phyloP scores from a whole-genome alignment of 1,284 basidiomycete species.

The Austroboletus niveus region DNA sequence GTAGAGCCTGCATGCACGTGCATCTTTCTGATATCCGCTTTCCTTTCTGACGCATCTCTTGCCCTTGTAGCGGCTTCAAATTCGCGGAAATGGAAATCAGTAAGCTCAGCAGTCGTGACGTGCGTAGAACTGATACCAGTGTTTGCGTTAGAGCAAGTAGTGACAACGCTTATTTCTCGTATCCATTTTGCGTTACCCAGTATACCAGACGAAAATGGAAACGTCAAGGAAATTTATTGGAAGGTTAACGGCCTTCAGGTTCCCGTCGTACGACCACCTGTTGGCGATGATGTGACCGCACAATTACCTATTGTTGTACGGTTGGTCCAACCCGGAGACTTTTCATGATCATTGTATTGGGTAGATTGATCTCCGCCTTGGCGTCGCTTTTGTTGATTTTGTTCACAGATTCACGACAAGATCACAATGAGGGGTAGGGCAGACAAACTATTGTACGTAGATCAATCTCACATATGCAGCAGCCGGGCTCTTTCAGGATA shows the following conservation, averaged over 20 bases:
- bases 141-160: conserved; percentile 26
- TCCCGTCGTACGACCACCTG: conserved; percentile 36
- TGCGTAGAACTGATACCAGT: conserved; percentile 2
- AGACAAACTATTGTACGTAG: no score
- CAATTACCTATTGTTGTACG: conserved; percentile 36
- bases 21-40: neutral
- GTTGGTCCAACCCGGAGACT: conserved; percentile 29
- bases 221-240: conserved; percentile 38
- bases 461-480: no score
- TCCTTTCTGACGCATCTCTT: conserved; percentile 3
- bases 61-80: conserved; percentile 28
- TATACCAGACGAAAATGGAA: conserved; percentile 28
- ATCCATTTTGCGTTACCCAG: conserved; percentile 37
- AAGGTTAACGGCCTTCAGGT: conserved; percentile 37
- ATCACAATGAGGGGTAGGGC: neutral
- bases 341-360: conserved; percentile 12
- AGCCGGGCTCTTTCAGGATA: no score
- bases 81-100: conserved; percentile 36
- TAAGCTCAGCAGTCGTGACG: conserved; percentile 10
- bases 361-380: neutral
- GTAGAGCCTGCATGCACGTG: conserved; percentile 41
- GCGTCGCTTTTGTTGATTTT: neutral
- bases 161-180: conserved; percentile 28
- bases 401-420: neutral
- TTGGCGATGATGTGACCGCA: conserved; percentile 32